These are phyloP conservation scores for Metarhizium sp. DNA, from an alignment of 2,329 filamentous ascomycete genomes.

Conservation along the genomic window DNA sequence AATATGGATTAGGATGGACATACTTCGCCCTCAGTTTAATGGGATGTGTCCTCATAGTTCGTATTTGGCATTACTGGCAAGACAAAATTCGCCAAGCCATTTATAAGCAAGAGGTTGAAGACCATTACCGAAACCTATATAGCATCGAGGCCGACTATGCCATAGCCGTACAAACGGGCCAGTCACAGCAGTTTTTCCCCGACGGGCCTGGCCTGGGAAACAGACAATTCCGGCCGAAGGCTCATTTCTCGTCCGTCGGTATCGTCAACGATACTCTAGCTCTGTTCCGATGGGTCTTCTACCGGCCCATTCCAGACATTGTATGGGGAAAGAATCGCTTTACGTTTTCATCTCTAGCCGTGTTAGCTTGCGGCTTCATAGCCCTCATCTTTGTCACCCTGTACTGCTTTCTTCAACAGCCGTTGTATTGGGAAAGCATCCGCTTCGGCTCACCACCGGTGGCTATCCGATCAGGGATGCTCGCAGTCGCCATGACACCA, in stretches of 20 bases:
- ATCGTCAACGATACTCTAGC: conserved; percentile 71
- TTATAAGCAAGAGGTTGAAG: conserved; percentile 72
- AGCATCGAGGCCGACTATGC: conserved; percentile 39
- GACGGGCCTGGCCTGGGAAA: conserved; percentile 48
- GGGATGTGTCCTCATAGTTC: conserved; percentile 55
- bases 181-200: conserved; percentile 65
- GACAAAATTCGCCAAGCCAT: conserved; percentile 87
- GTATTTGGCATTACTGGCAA: conserved; percentile 83
- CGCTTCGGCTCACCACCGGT: conserved; percentile 79
- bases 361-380: conserved; percentile 57
- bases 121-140: conserved; percentile 49
- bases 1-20: conserved; percentile 81
- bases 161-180: conserved; percentile 36
- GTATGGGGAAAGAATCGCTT: conserved; percentile 58
- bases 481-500: conserved; percentile 81
- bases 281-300: conserved; percentile 82
- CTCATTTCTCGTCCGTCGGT: conserved; percentile 66
- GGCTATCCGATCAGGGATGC: conserved; percentile 82
- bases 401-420: conserved; percentile 80
- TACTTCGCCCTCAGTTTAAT: conserved; percentile 75
- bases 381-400: conserved; percentile 65
- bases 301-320: conserved; percentile 72
- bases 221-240: conserved; percentile 51
- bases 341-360: conserved; percentile 71
- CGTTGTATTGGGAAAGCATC: conserved; percentile 84